Conservation (phyloP, 164 flowering plant species). For the Vitis riparia region DNA sequence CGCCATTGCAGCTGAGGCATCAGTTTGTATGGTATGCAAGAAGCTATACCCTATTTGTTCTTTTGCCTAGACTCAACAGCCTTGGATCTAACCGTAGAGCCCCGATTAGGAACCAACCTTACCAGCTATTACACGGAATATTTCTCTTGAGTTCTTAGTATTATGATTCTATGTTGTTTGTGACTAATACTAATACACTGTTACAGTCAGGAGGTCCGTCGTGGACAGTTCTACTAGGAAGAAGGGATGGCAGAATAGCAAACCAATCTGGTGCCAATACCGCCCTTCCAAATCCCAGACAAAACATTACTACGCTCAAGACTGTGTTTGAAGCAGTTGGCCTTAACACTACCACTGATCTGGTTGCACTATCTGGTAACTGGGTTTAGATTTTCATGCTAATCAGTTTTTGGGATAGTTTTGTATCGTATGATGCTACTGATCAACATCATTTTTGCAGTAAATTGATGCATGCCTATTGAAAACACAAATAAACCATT, state of each 20-base stretch:
- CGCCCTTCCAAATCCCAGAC: constrained; percentile 20
- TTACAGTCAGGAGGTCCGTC: constrained; percentile 39
- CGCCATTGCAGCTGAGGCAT: constrained; percentile 12
- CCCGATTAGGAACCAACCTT: no score
- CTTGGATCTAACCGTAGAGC: no score
- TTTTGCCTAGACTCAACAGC: no score
- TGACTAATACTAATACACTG: not conserved
- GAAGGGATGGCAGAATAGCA: constrained; percentile 39
- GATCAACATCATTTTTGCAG: no score
- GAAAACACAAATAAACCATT: not conserved
- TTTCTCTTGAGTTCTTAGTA: no score
- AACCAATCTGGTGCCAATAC: constrained; percentile 19
- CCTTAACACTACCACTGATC: constrained; percentile 25
- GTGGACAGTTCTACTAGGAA: constrained; percentile 37
- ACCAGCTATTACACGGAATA: no score
- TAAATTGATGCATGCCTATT: not conserved
- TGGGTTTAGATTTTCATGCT: not conserved
- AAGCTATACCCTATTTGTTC: no score
- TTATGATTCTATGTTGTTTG: no score
- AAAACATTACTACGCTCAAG: constrained; percentile 7
- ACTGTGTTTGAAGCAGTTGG: constrained; percentile 17
- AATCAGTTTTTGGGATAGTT: no score
- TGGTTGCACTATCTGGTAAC: constrained; percentile 49
- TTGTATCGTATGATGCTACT: no score
- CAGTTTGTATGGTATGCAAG: constrained; percentile 10